Evolutionary conservation across 306 rosid genomes (phyloP).

Genomic region (Vigna trinervia): DNA sequence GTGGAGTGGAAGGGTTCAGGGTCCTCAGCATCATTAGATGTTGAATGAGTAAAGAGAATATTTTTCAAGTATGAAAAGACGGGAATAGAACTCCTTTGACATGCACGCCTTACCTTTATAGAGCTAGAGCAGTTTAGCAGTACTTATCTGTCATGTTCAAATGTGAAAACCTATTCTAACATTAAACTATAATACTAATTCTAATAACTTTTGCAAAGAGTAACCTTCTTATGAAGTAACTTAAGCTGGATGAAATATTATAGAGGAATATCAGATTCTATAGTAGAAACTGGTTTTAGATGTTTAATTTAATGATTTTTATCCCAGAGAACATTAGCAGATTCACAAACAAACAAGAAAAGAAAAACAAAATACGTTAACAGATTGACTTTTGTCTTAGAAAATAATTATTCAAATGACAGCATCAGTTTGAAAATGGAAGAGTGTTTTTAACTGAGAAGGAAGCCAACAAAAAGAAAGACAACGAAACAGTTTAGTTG

Average conservation of each 20-base stretch:
- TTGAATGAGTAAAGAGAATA: conserved; percentile 5
- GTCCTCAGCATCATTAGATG: neutral
- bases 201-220: neutral
- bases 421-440: neutral
- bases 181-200: neutral
- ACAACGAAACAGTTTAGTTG: neutral
- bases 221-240: neutral
- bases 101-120: neutral
- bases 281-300: neutral
- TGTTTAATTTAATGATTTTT: neutral
- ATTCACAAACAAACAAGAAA: too few species aligned
- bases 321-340: neutral
- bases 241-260: conserved; percentile 15
- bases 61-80: conserved; percentile 13
- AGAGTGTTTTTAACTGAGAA: conserved; percentile 1
- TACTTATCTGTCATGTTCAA: conserved; percentile 12
- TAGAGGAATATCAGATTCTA: neutral
- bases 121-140: neutral
- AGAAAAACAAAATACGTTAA: too few species aligned
- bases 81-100: neutral
- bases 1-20: neutral
- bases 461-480: neutral
- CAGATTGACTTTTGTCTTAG: neutral
- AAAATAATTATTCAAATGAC: neutral
- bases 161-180: neutral